Percentiles rank a stretch among this genome's conserved stretches.
phyloP scores from a whole-genome alignment of 169 alveolate genomes.

The Amoebophrya sp. region DNA sequence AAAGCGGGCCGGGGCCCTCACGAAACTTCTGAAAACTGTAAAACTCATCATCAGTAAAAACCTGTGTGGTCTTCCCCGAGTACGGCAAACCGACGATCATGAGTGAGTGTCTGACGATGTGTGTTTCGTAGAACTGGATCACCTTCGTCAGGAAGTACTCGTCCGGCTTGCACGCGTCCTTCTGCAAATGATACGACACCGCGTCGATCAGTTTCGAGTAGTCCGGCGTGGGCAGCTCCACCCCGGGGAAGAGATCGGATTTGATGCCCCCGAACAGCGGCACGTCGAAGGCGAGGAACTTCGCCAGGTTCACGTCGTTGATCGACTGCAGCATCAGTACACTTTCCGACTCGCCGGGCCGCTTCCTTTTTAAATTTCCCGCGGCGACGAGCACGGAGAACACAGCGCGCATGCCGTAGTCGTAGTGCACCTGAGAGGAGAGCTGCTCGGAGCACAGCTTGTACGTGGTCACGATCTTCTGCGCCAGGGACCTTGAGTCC shows the following conservation, averaged over 20 bases:
- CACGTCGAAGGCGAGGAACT: constrained; percentile 48
- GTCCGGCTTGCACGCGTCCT: constrained; percentile 25
- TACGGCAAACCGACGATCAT: constrained; percentile 83
- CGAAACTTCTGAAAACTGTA: too few relatives aligned
- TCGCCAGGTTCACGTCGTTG: constrained; percentile 48
- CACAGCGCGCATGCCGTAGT: constrained; percentile 88
- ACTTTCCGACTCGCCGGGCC: constrained; percentile 64
- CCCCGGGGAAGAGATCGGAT: constrained; percentile 78
- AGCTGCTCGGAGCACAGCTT: constrained; percentile 76
- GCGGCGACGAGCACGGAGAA: constrained; percentile 84
- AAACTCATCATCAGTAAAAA: too few relatives aligned
- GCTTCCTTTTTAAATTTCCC: constrained; percentile 79
- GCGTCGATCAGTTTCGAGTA: constrained; percentile 42
- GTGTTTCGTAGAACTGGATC: constrained; percentile 71
- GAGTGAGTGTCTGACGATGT: constrained; percentile 78
- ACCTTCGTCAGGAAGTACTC: constrained; percentile 73
- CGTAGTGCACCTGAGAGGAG: constrained; percentile 75
- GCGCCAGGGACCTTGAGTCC: constrained; percentile 74
- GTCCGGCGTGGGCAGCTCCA: constrained; percentile 59
- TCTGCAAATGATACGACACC: constrained; percentile 19
- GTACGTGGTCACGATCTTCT: constrained; percentile 76
- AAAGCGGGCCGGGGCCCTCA: too few relatives aligned
- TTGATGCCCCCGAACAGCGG: constrained; percentile 68
- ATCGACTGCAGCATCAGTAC: constrained; percentile 50
- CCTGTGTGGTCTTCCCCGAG: constrained; percentile 72